Conservation (phyloP, 441 rosid species). For the Gossypium schwendimanii region DNA sequence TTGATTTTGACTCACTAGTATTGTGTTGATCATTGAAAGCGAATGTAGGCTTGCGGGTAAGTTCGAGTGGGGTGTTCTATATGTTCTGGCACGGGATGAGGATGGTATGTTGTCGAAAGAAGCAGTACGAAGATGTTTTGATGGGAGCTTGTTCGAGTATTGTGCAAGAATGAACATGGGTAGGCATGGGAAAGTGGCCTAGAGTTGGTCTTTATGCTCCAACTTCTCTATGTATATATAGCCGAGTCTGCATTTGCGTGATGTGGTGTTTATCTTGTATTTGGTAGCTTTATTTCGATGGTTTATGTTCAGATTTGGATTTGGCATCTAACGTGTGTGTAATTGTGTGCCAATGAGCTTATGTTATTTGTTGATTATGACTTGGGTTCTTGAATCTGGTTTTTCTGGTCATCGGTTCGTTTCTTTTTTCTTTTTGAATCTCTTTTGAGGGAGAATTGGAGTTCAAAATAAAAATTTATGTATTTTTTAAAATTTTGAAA, state of each 20-base stretch:
- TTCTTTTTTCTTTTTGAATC: too few relatives aligned
- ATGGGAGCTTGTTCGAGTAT: slow-evolving; percentile 21
- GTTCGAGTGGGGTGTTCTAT: slow-evolving; percentile 14
- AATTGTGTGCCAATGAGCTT: too few relatives aligned
- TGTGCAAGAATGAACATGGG: slow-evolving; percentile 3
- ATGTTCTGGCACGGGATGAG: slow-evolving; percentile 15
- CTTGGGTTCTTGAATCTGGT: too few relatives aligned
- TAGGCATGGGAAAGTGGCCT: slow-evolving; percentile 2
- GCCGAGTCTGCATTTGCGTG: background rate
- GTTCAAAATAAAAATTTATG: too few relatives aligned
- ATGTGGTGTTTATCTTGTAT: background rate
- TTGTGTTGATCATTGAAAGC: background rate
- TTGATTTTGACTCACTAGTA: background rate
- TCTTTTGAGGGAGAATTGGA: too few relatives aligned
- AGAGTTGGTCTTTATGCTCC: background rate
- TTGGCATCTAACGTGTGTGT: background rate
- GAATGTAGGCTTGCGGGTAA: slow-evolving; percentile 11
- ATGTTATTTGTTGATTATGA: too few relatives aligned
- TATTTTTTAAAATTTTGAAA: too few relatives aligned
- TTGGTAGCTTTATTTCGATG: background rate
- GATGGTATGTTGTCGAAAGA: slow-evolving; percentile 13
- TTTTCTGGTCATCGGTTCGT: too few relatives aligned
- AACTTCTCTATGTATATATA: background rate
- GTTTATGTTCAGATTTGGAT: background rate
- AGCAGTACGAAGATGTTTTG: slow-evolving; percentile 14